A percentile compares a stretch with the other conserved stretches of the same genome.
These are phyloP conservation scores for Leucosporidium scottii DNA, from an alignment of 768 basidiomycete genomes.

Conservation along the genomic window DNA sequence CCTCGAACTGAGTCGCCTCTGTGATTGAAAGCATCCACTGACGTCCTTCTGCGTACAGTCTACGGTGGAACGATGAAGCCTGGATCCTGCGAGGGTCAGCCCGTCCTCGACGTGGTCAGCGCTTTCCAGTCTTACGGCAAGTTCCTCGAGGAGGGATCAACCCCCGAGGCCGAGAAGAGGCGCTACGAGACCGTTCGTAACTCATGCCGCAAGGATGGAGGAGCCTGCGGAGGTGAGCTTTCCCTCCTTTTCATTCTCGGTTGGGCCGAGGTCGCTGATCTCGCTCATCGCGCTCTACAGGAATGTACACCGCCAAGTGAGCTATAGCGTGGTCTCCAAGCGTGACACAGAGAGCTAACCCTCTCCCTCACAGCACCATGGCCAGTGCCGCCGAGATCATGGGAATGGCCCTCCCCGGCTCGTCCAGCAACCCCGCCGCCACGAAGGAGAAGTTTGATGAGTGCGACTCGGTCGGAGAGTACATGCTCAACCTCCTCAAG, in stretches of 20 bases:
- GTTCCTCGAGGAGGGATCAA: constrained; percentile 82
- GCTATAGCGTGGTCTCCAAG: not conserved
- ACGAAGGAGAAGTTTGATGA: constrained; percentile 80
- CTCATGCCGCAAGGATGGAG: constrained; percentile 90
- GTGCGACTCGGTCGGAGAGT: constrained; percentile 67
- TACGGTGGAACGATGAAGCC: constrained; percentile 93
- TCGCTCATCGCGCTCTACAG: constrained; percentile 1
- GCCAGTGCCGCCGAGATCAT: constrained; percentile 88
- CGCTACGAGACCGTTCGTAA: constrained; percentile 82
- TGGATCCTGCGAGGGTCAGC: constrained; percentile 79
- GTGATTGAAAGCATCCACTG: no score
- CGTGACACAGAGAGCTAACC: constrained; percentile 1
- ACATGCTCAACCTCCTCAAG: constrained; percentile 79
- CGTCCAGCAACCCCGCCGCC: constrained; percentile 93
- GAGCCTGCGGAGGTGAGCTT: constrained; percentile 66
- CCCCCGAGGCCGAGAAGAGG: constrained; percentile 68
- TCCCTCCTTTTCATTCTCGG: constrained; percentile 7
- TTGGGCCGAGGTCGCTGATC: not conserved
- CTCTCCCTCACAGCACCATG: constrained; percentile 91
- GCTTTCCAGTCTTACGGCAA: constrained; percentile 98
- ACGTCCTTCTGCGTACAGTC: constrained; percentile 47
- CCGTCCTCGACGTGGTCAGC: constrained; percentile 88
- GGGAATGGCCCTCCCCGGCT: constrained; percentile 93
- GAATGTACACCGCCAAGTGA: constrained; percentile 39
- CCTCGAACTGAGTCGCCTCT: not conserved